A percentile compares a stretch with the other conserved stretches of the same genome.
Evolutionary conservation across 2,329 filamentous ascomycete genomes (phyloP).

Genomic region (Juglanconis oblonga): DNA sequence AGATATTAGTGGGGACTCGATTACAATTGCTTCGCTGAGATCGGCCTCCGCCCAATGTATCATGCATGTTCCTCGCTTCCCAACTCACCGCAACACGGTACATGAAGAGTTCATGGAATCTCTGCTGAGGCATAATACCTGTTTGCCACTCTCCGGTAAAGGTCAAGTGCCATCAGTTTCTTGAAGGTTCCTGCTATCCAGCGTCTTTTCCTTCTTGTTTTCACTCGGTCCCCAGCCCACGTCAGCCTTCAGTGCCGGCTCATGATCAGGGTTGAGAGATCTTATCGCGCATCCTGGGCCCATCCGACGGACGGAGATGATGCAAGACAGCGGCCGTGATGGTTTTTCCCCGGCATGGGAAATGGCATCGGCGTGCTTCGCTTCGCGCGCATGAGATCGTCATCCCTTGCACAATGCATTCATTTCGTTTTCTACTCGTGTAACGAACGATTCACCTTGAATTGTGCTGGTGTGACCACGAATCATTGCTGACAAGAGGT

Average conservation of each 20-base stretch:
- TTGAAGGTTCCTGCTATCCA: too few species aligned
- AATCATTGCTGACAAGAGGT: background rate
- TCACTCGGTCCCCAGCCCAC: background rate
- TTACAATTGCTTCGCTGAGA: too few species aligned
- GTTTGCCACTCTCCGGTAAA: too few species aligned
- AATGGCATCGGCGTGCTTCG: constrained; percentile 5
- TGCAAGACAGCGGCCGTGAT: constrained; percentile 8
- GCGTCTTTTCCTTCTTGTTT: too few species aligned
- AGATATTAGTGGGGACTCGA: background rate
- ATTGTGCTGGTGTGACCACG: background rate
- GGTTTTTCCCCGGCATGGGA: background rate
- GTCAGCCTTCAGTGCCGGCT: background rate
- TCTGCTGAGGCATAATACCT: too few species aligned
- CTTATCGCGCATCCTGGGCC: too few species aligned
- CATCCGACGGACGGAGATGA: background rate
- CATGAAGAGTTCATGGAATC: too few species aligned
- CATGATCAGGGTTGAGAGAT: too few species aligned
- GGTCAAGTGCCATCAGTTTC: too few species aligned
- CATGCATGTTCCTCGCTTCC: too few species aligned
- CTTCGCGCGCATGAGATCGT: background rate
- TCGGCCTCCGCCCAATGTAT: too few species aligned
- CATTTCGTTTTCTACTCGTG: background rate
- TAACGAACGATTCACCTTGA: constrained; percentile 1
- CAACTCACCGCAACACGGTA: too few species aligned
- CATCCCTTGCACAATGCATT: constrained; percentile 1